phyloP scores from a whole-genome alignment of 2,329 filamentous ascomycete species.

The Monascus ruber region DNA sequence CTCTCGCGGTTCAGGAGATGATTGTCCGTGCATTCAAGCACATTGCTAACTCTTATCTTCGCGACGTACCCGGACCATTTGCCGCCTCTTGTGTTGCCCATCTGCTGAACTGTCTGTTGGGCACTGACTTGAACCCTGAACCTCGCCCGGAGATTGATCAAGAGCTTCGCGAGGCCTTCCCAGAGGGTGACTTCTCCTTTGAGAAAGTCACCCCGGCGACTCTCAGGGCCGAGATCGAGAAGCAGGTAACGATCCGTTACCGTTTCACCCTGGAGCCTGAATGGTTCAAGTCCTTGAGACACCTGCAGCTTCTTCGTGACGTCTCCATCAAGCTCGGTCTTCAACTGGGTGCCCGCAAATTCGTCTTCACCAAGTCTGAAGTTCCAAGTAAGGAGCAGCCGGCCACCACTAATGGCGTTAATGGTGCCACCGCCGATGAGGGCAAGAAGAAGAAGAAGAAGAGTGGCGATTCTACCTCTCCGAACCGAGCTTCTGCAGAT shows the following conservation, averaged over 20 bases:
- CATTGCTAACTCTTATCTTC: slow-evolving; percentile 65
- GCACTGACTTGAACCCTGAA: slow-evolving; percentile 61
- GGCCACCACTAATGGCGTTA: slow-evolving; percentile 27
- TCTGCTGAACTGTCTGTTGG: slow-evolving; percentile 86
- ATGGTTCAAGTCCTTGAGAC: slow-evolving; percentile 58
- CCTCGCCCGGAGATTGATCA: slow-evolving; percentile 69
- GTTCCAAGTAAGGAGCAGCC: slow-evolving; percentile 20
- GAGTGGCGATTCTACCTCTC: slow-evolving; percentile 39
- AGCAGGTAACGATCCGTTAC: slow-evolving; percentile 63
- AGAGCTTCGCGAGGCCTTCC: slow-evolving; percentile 62
- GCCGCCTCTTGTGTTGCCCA: slow-evolving; percentile 72
- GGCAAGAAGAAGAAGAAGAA: slow-evolving; percentile 49
- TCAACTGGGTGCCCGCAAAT: slow-evolving; percentile 71
- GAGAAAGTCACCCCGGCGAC: slow-evolving; percentile 64
- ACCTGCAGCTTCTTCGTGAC: slow-evolving; percentile 79
- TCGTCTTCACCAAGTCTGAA: slow-evolving; percentile 49
- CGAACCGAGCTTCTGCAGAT: slow-evolving; percentile 31
- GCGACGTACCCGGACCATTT: slow-evolving; percentile 66
- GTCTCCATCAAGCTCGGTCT: slow-evolving; percentile 79
- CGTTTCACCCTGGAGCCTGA: slow-evolving; percentile 58
- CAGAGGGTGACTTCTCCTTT: slow-evolving; percentile 71
- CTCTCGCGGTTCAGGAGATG: slow-evolving; percentile 82
- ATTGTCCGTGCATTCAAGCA: slow-evolving; percentile 94
- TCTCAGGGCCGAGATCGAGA: slow-evolving; percentile 57
- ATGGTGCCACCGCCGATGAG: slow-evolving; percentile 25